Evolutionary conservation across 306 rosid species (phyloP).

Genomic region (Argentina anserina): DNA sequence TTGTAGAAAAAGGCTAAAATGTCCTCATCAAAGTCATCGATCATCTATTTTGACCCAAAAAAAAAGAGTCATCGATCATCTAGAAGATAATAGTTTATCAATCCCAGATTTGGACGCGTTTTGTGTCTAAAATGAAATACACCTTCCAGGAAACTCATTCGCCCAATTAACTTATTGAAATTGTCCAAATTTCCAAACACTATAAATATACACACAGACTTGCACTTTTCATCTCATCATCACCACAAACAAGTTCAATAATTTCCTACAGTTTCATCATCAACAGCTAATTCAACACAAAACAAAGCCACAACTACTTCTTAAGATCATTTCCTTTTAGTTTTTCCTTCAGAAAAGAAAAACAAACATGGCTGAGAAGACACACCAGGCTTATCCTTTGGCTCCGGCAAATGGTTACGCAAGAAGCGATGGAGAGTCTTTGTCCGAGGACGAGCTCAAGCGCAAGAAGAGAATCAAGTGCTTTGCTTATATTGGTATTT

Average conservation of each 20-base stretch:
- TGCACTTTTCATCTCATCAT: neutral
- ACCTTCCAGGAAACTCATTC: constrained; percentile 7
- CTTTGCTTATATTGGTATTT: constrained; percentile 8
- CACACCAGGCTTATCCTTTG: constrained; percentile 21
- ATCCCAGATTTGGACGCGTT: constrained; percentile 16
- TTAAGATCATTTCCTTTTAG: neutral
- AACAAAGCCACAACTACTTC: neutral
- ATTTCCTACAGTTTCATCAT: neutral
- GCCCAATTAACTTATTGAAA: neutral
- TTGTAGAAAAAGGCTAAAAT: neutral
- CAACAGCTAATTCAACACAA: neutral
- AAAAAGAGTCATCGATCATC: no score
- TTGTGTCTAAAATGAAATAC: neutral
- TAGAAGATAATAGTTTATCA: constrained; percentile 3
- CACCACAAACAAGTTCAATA: neutral
- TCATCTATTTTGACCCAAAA: no score
- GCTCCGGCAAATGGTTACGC: constrained; percentile 25
- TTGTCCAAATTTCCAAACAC: neutral
- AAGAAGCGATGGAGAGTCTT: constrained; percentile 23
- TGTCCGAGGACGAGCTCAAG: constrained; percentile 14
- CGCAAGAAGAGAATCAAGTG: constrained; percentile 19
- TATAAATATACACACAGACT: constrained; percentile 14
- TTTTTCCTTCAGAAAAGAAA: neutral
- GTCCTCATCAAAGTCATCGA: neutral
- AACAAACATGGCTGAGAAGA: constrained; percentile 27